phyloP scores from a whole-genome alignment of 1,284 basidiomycete species.

The Moesziomyces sp. region DNA sequence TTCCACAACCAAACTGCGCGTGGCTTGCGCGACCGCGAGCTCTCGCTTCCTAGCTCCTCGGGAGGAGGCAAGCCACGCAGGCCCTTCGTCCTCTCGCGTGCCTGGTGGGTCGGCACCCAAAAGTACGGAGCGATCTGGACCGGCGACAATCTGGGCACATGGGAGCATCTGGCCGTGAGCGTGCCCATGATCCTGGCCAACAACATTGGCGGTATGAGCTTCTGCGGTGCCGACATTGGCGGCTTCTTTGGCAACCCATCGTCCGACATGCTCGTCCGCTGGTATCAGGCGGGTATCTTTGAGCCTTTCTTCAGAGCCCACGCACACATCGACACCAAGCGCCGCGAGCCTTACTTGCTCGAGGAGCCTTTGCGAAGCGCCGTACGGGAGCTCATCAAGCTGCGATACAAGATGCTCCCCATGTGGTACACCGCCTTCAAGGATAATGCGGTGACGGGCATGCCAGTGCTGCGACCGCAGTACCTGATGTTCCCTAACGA shows the following conservation, averaged over 20 bases:
- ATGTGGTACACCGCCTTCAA: slow-evolving; percentile 96
- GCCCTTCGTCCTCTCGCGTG: slow-evolving; percentile 93
- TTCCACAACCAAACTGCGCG: slow-evolving; percentile 83
- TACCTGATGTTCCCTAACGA: slow-evolving; percentile 92
- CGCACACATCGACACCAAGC: slow-evolving; percentile 97
- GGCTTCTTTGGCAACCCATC: slow-evolving; percentile 98
- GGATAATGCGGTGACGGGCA: slow-evolving; percentile 55
- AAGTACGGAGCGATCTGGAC: slow-evolving; percentile 98
- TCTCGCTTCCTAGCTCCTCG: slow-evolving; percentile 74
- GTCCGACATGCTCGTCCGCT: slow-evolving; percentile 91
- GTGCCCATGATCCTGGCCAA: slow-evolving; percentile 93
- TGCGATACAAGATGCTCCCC: slow-evolving; percentile 88
- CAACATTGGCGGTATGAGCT: slow-evolving; percentile 91
- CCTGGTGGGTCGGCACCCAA: slow-evolving; percentile 95
- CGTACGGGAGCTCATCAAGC: slow-evolving; percentile 80
- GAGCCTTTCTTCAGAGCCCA: slow-evolving; percentile 98
- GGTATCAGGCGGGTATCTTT: slow-evolving; percentile 96
- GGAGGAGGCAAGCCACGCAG: slow-evolving; percentile 56
- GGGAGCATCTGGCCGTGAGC: slow-evolving; percentile 95
- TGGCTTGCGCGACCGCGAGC: slow-evolving; percentile 80
- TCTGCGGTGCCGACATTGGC: slow-evolving; percentile 92
- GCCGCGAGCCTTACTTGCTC: slow-evolving; percentile 92
- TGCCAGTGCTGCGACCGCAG: slow-evolving; percentile 75
- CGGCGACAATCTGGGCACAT: slow-evolving; percentile 95
- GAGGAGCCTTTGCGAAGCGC: slow-evolving; percentile 88